Base-by-base conservation (phyloP, 169 alveolate species). In the Theileria annulata region DNA sequence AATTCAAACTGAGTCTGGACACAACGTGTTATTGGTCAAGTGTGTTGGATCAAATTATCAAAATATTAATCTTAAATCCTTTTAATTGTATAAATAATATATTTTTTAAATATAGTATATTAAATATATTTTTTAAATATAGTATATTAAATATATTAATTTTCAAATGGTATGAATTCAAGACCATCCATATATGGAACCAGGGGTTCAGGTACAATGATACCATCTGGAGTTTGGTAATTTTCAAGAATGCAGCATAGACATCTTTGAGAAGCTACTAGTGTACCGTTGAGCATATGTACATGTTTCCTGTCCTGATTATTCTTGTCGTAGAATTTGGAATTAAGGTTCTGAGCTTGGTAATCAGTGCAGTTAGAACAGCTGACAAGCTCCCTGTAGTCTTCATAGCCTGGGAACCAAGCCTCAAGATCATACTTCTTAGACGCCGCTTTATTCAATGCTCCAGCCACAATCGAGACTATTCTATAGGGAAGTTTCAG, bases 351-450 rank as follows among this genome's bases (percentile, higher is more conserved):
- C n/a, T 78, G 71, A 15, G 96, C 85, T 87, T 98, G 99, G 92
- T 92, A 98, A 88, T 98, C 99, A 15, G 99, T 97, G 92, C 99
- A 98, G 93, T 98, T 98, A 54, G 99, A 96, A 86, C 99, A 97
- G 63, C 99, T 96, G 56, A 98, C 99, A 25, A 98, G 95, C 88
- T 98, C 99, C 70, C 99, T 88, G 87, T 95, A 98, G 58, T 93
- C 95, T 12, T 90, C 93, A 87, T 97, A 97, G 51, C 99, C 99
- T 15, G 99, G 99, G 95, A 98, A 98, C 99, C 99, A 98, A 23
- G 98, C 99, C 92, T 98, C 99, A 59, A 98, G 80, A 88, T 98
- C 99, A 85, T 97, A 98, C 86, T 98, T 98, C 93, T 96, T 96
- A 49, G 99, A 95, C 60, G 99, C 99, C 42, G 99, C 99, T 74